These are phyloP conservation scores for Xylaria intraflava DNA, from an alignment of 495 filamentous ascomycete genomes.

Conservation along the genomic window DNA sequence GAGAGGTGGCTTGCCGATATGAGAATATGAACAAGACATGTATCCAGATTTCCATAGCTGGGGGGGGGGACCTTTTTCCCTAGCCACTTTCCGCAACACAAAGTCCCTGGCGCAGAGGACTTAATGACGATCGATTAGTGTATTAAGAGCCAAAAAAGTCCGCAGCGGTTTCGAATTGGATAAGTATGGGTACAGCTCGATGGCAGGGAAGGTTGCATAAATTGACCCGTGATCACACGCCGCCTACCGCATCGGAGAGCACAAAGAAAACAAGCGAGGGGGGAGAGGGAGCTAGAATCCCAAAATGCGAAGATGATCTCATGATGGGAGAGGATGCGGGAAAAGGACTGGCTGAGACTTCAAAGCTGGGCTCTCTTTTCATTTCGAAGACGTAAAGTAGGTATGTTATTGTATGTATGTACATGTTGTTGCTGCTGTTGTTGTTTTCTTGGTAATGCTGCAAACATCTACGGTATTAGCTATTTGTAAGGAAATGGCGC, in stretches of 20 bases:
- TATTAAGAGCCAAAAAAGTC: not conserved
- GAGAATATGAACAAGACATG: conserved; percentile 3
- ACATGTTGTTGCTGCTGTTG: too few relatives aligned
- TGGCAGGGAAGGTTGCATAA: conserved; percentile 7
- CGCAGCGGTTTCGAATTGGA: too few relatives aligned
- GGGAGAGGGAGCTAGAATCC: not conserved
- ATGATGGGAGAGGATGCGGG: not conserved
- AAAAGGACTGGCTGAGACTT: conserved; percentile 1
- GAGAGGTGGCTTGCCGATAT: not conserved
- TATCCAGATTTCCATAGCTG: conserved; percentile 13
- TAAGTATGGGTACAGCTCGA: not conserved
- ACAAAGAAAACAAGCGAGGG: not conserved
- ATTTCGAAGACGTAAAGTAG: not conserved
- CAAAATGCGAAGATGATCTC: not conserved
- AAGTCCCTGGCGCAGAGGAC: not conserved
- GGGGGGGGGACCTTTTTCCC: conserved; percentile 14
- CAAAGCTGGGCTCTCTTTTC: too few relatives aligned
- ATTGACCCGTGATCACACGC: conserved; percentile 8
- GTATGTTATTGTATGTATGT: not conserved
- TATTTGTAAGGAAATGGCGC: conserved; percentile 1
- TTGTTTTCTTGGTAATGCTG: too few relatives aligned
- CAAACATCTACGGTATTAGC: too few relatives aligned
- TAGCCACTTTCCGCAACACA: not conserved
- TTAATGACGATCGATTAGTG: not conserved
- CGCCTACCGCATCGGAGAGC: not conserved